phyloP scores from a whole-genome alignment of 2,329 filamentous ascomycete species.

The Xylogone sp. region DNA sequence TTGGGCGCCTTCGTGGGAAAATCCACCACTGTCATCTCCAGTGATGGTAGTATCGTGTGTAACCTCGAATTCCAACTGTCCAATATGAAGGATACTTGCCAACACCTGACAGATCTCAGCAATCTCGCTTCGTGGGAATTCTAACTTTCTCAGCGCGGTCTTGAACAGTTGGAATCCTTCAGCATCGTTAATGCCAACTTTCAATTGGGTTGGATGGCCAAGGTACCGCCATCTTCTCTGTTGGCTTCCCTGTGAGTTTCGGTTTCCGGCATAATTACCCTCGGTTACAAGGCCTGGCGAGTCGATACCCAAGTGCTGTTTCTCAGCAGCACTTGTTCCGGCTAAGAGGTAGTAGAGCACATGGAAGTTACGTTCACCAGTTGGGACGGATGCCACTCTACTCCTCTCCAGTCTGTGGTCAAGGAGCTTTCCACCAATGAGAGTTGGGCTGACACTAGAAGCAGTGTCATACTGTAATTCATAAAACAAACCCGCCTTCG shows the following conservation, averaged over 20 bases:
- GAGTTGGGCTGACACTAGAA: conserved; percentile 74
- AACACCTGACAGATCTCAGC: conserved; percentile 95
- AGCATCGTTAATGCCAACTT: conserved; percentile 92
- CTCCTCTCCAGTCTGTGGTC: conserved; percentile 92
- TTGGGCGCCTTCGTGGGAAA: conserved; percentile 90
- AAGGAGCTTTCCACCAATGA: conserved; percentile 91
- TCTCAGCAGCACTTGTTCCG: conserved; percentile 87
- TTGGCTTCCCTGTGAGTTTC: conserved; percentile 38
- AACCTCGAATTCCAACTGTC: conserved; percentile 89
- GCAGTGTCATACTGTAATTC: conserved; percentile 96
- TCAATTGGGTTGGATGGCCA: conserved; percentile 93
- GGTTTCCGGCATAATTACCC: conserved; percentile 37
- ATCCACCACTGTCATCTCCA: conserved; percentile 91
- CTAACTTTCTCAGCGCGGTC: conserved; percentile 86
- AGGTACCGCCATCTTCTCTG: conserved; percentile 93
- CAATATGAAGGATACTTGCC: conserved; percentile 92
- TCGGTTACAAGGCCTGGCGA: conserved; percentile 42
- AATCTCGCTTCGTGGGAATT: conserved; percentile 90
- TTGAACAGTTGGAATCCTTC: conserved; percentile 98
- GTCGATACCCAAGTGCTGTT: conserved; percentile 70
- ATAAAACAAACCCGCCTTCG: conserved; percentile 91
- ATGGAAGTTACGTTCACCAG: conserved; percentile 95
- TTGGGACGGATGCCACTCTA: conserved; percentile 86
- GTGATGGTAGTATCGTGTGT: conserved; percentile 73
- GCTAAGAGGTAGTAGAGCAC: conserved; percentile 92